Evolutionary conservation across 2,329 filamentous ascomycete genomes (phyloP).

Genomic region (Trichophyton schoenleinii): DNA sequence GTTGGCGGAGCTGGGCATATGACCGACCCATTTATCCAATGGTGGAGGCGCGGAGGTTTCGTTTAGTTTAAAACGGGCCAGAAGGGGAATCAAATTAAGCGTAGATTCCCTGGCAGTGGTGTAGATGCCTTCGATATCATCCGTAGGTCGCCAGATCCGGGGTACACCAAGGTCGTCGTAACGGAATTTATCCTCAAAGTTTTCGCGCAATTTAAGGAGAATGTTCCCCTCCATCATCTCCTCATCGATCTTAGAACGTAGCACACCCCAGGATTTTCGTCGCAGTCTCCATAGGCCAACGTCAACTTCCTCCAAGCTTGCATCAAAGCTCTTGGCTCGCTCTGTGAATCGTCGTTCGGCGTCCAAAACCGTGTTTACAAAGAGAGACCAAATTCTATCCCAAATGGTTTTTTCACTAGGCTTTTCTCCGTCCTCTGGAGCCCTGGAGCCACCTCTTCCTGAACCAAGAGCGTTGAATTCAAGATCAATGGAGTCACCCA

Average conservation of each 20-base stretch:
- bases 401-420: conserved; percentile 75
- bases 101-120: conserved; percentile 87
- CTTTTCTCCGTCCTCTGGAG: conserved; percentile 65
- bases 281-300: conserved; percentile 85
- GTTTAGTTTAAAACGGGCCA: conserved; percentile 69
- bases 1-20: conserved; percentile 60
- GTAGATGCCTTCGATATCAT: conserved; percentile 94
- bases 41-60: conserved; percentile 65
- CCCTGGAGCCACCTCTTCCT: conserved; percentile 68
- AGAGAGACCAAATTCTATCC: conserved; percentile 88
- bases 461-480: conserved; percentile 96
- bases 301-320: conserved; percentile 78
- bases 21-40: conserved; percentile 72
- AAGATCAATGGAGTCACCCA: conserved; percentile 75
- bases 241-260: conserved; percentile 84
- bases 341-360: conserved; percentile 78
- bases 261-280: conserved; percentile 85
- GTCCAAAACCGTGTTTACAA: conserved; percentile 68
- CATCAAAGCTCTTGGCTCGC: conserved; percentile 84
- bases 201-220: conserved; percentile 85
- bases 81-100: conserved; percentile 73
- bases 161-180: conserved; percentile 93
- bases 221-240: conserved; percentile 98
- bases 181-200: conserved; percentile 98
- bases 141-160: conserved; percentile 88